phyloP scores from a whole-genome alignment of 495 filamentous ascomycete genomes.

The Trichoderma orchidacearum region DNA sequence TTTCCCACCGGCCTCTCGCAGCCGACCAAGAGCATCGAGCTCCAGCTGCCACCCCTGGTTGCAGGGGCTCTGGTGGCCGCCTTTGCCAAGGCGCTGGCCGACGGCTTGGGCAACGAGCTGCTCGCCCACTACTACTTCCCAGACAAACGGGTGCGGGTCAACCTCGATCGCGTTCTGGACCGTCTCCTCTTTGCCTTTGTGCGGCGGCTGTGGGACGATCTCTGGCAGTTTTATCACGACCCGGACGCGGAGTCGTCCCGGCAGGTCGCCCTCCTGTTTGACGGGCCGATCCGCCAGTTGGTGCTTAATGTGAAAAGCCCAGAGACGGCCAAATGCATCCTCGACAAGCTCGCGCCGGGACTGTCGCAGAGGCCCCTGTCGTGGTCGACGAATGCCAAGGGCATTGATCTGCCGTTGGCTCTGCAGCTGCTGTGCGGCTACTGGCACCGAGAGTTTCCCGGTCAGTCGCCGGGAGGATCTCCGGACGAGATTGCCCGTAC shows the following conservation, averaged over 20 bases:
- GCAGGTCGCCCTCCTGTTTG: not conserved
- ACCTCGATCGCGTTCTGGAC: slow-evolving; percentile 2
- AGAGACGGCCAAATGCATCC: not conserved
- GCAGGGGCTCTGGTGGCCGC: not conserved
- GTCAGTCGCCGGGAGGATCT: not conserved
- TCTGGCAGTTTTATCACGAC: not conserved
- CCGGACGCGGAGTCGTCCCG: not conserved
- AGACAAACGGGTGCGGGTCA: not conserved
- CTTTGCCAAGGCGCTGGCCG: slow-evolving; percentile 1
- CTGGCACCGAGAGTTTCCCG: slow-evolving; percentile 1
- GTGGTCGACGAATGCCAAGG: not conserved
- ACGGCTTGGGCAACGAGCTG: not conserved
- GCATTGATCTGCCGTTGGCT: not conserved
- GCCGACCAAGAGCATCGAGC: not conserved
- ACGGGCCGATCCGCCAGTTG: not conserved
- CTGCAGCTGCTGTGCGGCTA: slow-evolving; percentile 1
- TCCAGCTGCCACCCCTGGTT: slow-evolving; percentile 2
- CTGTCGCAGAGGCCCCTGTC: not conserved
- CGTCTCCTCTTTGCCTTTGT: not conserved
- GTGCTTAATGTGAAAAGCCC: not conserved
- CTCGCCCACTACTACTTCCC: slow-evolving; percentile 2
- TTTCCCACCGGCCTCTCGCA: not conserved
- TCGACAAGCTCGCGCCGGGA: not conserved
- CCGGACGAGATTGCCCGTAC: slow-evolving; percentile 1
- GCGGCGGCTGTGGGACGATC: slow-evolving; percentile 3